A percentile compares a stretch with the other conserved stretches of the same genome.
These are phyloP conservation scores for Fusarium sp. DNA, from an alignment of 2,329 filamentous ascomycete species.

Conservation along the genomic window DNA sequence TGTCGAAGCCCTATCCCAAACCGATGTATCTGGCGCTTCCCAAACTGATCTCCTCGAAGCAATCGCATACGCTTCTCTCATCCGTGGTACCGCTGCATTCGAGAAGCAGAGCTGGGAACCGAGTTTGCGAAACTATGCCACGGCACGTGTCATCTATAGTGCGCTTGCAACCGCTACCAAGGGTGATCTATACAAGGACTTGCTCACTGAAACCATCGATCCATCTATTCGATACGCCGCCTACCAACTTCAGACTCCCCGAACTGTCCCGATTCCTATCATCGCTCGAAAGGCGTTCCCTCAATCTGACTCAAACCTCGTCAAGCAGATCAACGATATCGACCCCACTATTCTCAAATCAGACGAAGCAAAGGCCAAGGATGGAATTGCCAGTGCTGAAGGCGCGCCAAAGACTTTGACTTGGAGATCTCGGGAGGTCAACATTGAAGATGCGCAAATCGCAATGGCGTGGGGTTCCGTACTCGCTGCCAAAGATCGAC, in stretches of 20 bases:
- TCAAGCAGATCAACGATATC: conserved; percentile 75
- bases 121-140: conserved; percentile 81
- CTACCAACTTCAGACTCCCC: conserved; percentile 88
- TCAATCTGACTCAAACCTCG: conserved; percentile 69
- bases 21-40: conserved; percentile 72
- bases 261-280: conserved; percentile 82
- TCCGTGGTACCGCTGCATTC: conserved; percentile 82
- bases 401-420: conserved; percentile 79
- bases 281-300: conserved; percentile 87
- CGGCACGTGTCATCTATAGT: conserved; percentile 84
- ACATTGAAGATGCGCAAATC: conserved; percentile 93
- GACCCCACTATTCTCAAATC: conserved; percentile 76
- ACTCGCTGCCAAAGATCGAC: conserved; percentile 62
- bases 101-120: conserved; percentile 89
- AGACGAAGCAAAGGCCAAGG: conserved; percentile 59
- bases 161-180: conserved; percentile 71
- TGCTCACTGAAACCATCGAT: conserved; percentile 87
- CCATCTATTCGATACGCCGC: conserved; percentile 94
- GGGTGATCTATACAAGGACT: conserved; percentile 85
- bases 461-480: conserved; percentile 84
- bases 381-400: conserved; percentile 62
- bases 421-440: conserved; percentile 88
- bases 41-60: conserved; percentile 84
- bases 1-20: conserved; percentile 73
- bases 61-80: conserved; percentile 81